Evolutionary conservation across 768 basidiomycete species (phyloP).

Genomic region (Tulasnella sp.): DNA sequence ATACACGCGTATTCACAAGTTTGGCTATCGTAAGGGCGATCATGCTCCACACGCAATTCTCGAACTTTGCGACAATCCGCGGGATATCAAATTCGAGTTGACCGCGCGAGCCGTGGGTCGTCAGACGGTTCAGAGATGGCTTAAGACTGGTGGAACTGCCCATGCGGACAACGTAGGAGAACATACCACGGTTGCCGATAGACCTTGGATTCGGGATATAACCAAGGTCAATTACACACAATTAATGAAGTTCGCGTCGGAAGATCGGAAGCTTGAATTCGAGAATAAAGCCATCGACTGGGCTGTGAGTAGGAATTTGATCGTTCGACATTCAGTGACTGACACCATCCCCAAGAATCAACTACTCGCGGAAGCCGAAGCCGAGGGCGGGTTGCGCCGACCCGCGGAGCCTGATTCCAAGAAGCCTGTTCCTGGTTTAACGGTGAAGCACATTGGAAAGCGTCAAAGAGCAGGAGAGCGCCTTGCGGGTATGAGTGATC

Average conservation of each 20-base stretch:
- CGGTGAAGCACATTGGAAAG: slow-evolving; percentile 13
- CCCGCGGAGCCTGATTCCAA: background rate
- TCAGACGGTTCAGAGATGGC: slow-evolving; percentile 44
- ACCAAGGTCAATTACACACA: slow-evolving; percentile 77
- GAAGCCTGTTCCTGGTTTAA: slow-evolving; percentile 15
- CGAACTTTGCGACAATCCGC: slow-evolving; percentile 91
- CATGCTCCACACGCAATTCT: slow-evolving; percentile 89
- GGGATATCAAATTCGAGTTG: slow-evolving; percentile 84
- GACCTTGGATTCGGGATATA: slow-evolving; percentile 52
- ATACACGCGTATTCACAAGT: slow-evolving; percentile 91
- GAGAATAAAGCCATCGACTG: slow-evolving; percentile 58
- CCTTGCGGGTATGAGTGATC: slow-evolving; percentile 26
- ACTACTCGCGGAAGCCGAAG: slow-evolving; percentile 62
- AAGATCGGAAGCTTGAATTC: slow-evolving; percentile 48
- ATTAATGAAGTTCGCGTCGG: slow-evolving; percentile 57
- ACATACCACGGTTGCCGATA: slow-evolving; percentile 42
- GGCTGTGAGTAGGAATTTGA: slow-evolving; percentile 49
- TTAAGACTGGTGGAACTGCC: slow-evolving; percentile 40
- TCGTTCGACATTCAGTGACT: slow-evolving; percentile 25
- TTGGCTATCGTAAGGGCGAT: slow-evolving; percentile 85
- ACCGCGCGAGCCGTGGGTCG: slow-evolving; percentile 83
- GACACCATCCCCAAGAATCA: slow-evolving; percentile 50
- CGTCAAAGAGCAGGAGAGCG: slow-evolving; percentile 30
- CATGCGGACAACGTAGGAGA: slow-evolving; percentile 50
- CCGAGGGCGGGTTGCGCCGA: slow-evolving; percentile 40